phyloP scores from a whole-genome alignment of 2,329 filamentous ascomycete species.

The Fusarium heterosporum region DNA sequence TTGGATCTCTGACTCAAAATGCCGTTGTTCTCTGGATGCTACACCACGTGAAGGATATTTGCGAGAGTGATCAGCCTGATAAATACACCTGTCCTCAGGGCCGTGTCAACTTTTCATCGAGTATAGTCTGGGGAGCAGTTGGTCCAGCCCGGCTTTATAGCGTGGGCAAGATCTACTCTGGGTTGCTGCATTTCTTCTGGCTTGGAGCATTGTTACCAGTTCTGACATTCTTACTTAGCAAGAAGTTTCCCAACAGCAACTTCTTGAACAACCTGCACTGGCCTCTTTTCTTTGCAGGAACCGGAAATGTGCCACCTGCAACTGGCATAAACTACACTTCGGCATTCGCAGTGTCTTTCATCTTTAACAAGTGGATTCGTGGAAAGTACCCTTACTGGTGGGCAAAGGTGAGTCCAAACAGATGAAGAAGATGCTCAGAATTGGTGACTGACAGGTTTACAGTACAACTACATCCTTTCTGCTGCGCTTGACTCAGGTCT shows the following conservation, averaged over 20 bases:
- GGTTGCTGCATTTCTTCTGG: neutral
- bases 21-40: conserved; percentile 6
- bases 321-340: conserved; percentile 2
- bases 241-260: neutral
- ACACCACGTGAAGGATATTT: conserved; percentile 1
- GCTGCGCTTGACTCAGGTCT: neutral
- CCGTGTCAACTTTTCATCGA: neutral
- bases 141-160: neutral
- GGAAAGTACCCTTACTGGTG: conserved; percentile 3
- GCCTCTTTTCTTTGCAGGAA: conserved; percentile 8
- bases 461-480: conserved; percentile 1
- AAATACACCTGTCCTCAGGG: conserved; percentile 10
- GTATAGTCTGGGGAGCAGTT: conserved; percentile 3
- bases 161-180: conserved; percentile 2
- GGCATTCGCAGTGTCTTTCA: neutral
- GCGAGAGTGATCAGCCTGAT: neutral
- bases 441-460: neutral
- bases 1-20: neutral
- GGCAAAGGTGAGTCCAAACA: neutral
- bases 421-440: accelerated
- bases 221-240: accelerated
- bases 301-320: neutral
- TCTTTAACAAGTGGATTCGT: conserved; percentile 14
- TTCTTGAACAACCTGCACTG: neutral
- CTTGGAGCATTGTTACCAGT: neutral